Conservation (phyloP, 306 rosid genomes). For the Castanea mollissima region DNA sequence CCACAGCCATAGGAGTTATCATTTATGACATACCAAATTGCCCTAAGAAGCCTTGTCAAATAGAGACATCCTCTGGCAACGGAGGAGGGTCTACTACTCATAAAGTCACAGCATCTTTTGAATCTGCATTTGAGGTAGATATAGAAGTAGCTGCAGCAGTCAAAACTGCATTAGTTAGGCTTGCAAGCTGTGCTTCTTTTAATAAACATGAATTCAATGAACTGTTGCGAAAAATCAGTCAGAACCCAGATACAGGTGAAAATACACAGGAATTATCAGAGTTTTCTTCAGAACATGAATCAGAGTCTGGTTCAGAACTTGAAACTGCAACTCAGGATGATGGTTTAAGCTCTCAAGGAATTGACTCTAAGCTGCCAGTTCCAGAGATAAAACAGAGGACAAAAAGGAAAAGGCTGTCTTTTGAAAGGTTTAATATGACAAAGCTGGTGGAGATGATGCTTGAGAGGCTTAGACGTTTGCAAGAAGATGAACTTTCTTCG, state of each 20-base stretch:
- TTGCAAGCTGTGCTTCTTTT: conserved; percentile 69
- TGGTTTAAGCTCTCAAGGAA: conserved; percentile 29
- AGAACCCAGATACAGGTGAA: conserved; percentile 72
- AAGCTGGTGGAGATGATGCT: conserved; percentile 69
- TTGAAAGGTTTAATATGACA: conserved; percentile 44
- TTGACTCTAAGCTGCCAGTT: conserved; percentile 41
- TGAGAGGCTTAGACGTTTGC: conserved; percentile 79
- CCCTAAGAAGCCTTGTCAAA: conserved; percentile 58
- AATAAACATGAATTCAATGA: conserved; percentile 70
- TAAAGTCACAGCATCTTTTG: conserved; percentile 80
- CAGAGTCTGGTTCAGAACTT: conserved; percentile 53
- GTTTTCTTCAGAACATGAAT: conserved; percentile 56
- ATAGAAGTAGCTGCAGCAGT: conserved; percentile 92
- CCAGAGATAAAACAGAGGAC: conserved; percentile 39
- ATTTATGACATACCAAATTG: conserved; percentile 83
- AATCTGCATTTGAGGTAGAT: conserved; percentile 92
- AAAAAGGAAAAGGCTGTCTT: conserved; percentile 58
- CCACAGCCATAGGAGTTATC: conserved; percentile 75
- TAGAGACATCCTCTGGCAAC: conserved; percentile 53
- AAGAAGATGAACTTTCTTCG: conserved; percentile 86
- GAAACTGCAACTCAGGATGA: conserved; percentile 38
- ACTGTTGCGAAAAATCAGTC: conserved; percentile 68
- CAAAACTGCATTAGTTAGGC: conserved; percentile 67
- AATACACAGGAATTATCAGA: conserved; percentile 40
- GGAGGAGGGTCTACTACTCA: conserved; percentile 66